Evolutionary conservation across 2,329 filamentous ascomycete species (phyloP), one percentile per base, ranked within the genome.

Genomic region (Colletotrichum sp.): DNA sequence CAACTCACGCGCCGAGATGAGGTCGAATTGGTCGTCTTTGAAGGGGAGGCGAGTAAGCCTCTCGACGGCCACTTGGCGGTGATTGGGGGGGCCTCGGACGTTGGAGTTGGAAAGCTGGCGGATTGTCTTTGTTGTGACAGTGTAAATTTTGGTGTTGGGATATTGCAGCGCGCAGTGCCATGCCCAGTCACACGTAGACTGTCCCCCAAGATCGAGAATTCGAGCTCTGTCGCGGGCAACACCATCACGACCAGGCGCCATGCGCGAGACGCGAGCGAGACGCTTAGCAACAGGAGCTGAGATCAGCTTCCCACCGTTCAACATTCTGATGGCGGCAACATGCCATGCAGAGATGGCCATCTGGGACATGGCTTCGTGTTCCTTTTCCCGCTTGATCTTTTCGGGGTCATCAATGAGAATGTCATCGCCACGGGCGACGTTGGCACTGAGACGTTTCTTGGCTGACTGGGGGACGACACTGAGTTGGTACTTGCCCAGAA

Each of bases 151-250:
- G 72, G 95, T 91, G 83, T 95, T 94, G 21, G 95, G 95, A 84
- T 96, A 97, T 83, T 96, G 94, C 65, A 95, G 89, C 1, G 97
- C 96, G 74, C 95, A 94, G 82, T 97, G 93, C 97, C 97, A 99
- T 26, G 95, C 96, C 97, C 97, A 99, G 84, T 98, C 96, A 82
- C 95, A 96, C 16, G 94, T 92, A 1, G 94, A 90, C 82, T 96
- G 93, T 60, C 96, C 96, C 65, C 95, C 96, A 39, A 98, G 92
- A 82, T 99, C 96, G 30, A 99, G 90, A 73, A 98, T 94, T 39
- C 94, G 89, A 5, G 92, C 87, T 28, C 92, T 90, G 74, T 91
- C 87, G 75, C 87, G 87, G 68, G 85, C 82, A 21, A 85, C 83
- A 49, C 89, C 88, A 57, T 87, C 82, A 34, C 83, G 80, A n/a